A percentile compares a stretch with the other conserved stretches of the same genome.
Conservation (phyloP, 805 yeast species). For the Saccharomycopsis sp. region DNA sequence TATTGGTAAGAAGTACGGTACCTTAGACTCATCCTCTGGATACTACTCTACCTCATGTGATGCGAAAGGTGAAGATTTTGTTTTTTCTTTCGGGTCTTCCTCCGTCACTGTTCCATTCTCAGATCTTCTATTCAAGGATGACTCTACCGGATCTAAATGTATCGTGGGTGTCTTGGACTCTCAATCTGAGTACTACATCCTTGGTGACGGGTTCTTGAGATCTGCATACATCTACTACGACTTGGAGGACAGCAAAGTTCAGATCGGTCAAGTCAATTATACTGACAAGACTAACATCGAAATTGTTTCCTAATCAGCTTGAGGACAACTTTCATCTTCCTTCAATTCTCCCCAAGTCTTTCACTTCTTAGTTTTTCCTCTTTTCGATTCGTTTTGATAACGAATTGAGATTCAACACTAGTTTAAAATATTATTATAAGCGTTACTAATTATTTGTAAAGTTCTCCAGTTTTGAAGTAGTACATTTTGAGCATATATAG, state of each 20-base stretch:
- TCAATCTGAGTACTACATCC: conserved; percentile 32
- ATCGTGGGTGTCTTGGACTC: conserved; percentile 37
- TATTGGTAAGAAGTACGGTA: conserved; percentile 21
- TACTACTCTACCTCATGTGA: conserved; percentile 44
- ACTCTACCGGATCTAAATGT: conserved; percentile 31
- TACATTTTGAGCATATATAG: background rate
- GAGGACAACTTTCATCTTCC: background rate
- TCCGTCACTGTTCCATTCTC: conserved; percentile 44
- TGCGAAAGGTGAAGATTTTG: conserved; percentile 30
- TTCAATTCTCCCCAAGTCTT: background rate
- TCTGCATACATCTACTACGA: conserved; percentile 51
- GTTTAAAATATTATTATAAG: background rate
- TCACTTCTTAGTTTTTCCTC: background rate
- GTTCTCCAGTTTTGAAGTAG: no score
- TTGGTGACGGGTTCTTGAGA: conserved; percentile 51
- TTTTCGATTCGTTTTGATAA: background rate
- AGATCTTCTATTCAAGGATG: conserved; percentile 26
- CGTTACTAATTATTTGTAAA: background rate
- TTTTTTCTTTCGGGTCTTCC: conserved; percentile 52
- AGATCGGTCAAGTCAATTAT: conserved; percentile 41
- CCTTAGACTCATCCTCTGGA: conserved; percentile 35
- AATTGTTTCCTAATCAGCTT: conserved; percentile 19
- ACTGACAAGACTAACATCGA: conserved; percentile 24
- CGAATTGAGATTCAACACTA: background rate
- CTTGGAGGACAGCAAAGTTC: conserved; percentile 37